phyloP scores from a whole-genome alignment of 148 eudicot genomes.

The Hydrangea macrophylla region DNA sequence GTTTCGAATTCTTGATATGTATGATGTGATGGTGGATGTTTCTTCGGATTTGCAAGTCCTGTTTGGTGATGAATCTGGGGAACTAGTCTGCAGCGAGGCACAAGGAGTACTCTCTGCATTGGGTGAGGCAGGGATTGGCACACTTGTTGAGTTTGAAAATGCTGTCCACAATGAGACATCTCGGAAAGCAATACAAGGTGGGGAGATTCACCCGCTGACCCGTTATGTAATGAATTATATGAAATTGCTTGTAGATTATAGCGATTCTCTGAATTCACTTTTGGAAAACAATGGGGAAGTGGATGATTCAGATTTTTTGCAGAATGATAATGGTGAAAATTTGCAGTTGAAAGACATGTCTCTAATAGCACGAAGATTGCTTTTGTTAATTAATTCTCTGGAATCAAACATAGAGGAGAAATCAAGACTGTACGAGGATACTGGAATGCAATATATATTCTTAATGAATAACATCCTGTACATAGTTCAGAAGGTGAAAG shows the following conservation, averaged over 20 bases:
- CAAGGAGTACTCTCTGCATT: conserved; percentile 60
- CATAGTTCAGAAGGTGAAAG: conserved; percentile 83
- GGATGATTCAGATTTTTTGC: conserved; percentile 11
- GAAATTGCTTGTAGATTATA: conserved; percentile 76
- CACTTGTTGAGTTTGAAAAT: conserved; percentile 76
- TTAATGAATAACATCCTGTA: conserved; percentile 88
- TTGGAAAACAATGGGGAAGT: conserved; percentile 32
- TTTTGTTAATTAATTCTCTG: conserved; percentile 49
- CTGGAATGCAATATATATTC: conserved; percentile 69
- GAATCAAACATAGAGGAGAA: conserved; percentile 77
- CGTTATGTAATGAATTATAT: conserved; percentile 95
- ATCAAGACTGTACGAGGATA: conserved; percentile 69
- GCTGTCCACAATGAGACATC: conserved; percentile 76
- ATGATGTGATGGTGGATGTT: conserved; percentile 63
- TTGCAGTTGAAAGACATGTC: conserved; percentile 30
- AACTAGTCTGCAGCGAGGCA: conserved; percentile 58
- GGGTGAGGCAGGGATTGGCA: conserved; percentile 73
- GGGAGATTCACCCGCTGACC: conserved; percentile 77
- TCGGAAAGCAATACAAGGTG: conserved; percentile 53
- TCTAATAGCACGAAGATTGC: conserved; percentile 50
- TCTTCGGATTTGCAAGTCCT: conserved; percentile 50
- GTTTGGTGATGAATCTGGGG: conserved; percentile 64
- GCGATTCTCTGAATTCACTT: conserved; percentile 55
- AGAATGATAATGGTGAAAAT: conserved; percentile 23
- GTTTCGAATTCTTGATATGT: conserved; percentile 85